phyloP scores from a whole-genome alignment of 805 yeast species.

The Priceomyces haplophilus region DNA sequence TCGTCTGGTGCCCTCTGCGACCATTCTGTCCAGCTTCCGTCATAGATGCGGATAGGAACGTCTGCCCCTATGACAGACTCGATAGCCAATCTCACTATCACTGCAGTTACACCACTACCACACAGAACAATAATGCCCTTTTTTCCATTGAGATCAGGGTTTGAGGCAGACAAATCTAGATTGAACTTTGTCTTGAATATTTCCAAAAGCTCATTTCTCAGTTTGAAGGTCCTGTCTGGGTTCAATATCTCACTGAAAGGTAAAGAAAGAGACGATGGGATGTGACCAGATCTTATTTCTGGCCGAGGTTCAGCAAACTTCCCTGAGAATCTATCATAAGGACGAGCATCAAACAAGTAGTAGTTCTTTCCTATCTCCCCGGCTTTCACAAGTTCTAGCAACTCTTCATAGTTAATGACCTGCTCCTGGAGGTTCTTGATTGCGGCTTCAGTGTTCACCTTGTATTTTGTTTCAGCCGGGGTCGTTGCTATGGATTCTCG shows the following conservation, averaged over 20 bases:
- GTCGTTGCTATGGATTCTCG: constrained; percentile 13
- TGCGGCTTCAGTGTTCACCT: constrained; percentile 20
- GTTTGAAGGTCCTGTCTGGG: constrained; percentile 44
- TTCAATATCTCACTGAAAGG: constrained; percentile 69
- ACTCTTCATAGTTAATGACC: constrained; percentile 65
- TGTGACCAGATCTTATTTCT: constrained; percentile 85
- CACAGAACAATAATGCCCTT: constrained; percentile 85
- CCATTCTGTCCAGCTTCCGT: constrained; percentile 90
- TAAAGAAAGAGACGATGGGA: constrained; percentile 73
- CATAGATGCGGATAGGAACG: constrained; percentile 46
- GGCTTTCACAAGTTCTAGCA: constrained; percentile 53
- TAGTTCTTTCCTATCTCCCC: constrained; percentile 45
- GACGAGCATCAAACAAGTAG: constrained; percentile 77
- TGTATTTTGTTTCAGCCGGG: constrained; percentile 16
- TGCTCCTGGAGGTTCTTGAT: constrained; percentile 39
- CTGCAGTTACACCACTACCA: constrained; percentile 96
- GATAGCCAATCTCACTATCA: constrained; percentile 72
- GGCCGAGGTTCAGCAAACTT: constrained; percentile 84
- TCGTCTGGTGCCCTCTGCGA: constrained; percentile 66
- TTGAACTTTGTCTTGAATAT: constrained; percentile 41
- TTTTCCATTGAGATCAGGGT: constrained; percentile 28
- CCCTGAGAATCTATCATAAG: constrained; percentile 73
- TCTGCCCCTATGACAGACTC: constrained; percentile 36
- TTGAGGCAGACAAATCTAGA: constrained; percentile 23
- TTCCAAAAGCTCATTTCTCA: constrained; percentile 42